Percentiles rank a stretch among this genome's conserved stretches.
phyloP scores from a whole-genome alignment of 2,329 filamentous ascomycete species.

The Nemania serpens region DNA sequence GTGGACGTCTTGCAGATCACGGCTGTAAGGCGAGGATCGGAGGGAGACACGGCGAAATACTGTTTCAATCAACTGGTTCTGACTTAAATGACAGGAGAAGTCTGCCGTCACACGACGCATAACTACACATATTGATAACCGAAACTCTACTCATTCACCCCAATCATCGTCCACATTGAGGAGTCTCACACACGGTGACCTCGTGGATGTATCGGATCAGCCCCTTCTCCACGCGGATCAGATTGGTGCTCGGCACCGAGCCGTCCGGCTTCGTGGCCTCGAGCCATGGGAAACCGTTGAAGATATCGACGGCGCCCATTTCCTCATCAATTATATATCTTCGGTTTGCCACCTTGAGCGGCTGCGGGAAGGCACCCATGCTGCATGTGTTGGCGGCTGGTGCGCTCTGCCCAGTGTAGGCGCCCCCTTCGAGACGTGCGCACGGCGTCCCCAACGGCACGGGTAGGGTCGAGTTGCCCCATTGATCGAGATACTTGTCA shows the following conservation, averaged over 20 bases:
- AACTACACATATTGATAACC: background rate
- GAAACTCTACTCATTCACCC: background rate
- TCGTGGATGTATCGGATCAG: conserved; percentile 41
- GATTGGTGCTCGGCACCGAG: conserved; percentile 37
- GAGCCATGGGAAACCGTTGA: conserved; percentile 41
- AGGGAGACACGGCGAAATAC: background rate
- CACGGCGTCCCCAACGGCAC: conserved; percentile 41
- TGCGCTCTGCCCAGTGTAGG: conserved; percentile 33
- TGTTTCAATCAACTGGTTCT: background rate
- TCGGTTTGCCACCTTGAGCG: conserved; percentile 35
- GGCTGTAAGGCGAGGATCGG: background rate
- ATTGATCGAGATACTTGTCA: conserved; percentile 41
- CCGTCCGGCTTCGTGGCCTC: conserved; percentile 33
- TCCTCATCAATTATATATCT: conserved; percentile 42
- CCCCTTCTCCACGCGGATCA: conserved; percentile 39
- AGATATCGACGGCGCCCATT: conserved; percentile 38
- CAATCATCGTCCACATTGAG: conserved; percentile 32
- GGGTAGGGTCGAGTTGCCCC: conserved; percentile 33
- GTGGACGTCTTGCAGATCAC: background rate
- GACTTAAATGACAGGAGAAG: background rate
- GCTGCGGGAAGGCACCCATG: conserved; percentile 39
- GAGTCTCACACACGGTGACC: conserved; percentile 34
- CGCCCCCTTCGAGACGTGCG: conserved; percentile 40
- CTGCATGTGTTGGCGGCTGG: conserved; percentile 36
- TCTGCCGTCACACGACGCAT: background rate